Base-by-base conservation (phyloP, 2,329 filamentous ascomycete genomes). In the Claviceps sp. region DNA sequence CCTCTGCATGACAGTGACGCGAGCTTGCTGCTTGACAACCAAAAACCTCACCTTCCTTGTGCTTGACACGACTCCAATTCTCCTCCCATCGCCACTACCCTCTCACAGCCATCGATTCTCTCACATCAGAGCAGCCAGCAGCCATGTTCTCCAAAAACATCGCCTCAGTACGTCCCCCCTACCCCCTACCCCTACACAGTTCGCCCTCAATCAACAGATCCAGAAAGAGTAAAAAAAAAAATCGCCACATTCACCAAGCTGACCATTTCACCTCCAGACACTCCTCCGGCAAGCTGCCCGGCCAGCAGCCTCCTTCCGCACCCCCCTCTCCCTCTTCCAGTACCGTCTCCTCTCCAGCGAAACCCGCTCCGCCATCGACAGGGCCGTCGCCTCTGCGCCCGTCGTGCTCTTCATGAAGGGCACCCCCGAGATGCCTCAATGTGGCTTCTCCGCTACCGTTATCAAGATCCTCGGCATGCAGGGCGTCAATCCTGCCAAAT, bases 361-460 rank as follows among this genome's bases (percentile, higher is more conserved):
- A 64, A 93, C 87, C 11, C 82, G 79, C 55, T 71, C 80, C 40
- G 89, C 90, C 26, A 98, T 98, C 62, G 88, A 96, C 68, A 88
- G 89, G 67, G 91, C 91, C 36, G 84, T 98, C 16, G 76, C 73
- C 23, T 90, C 89, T 1, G 86, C 90, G 0, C 91, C 91, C 2
- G 91, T 98, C 0, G 93, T 98, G 1, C 77, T 98, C 52, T 98
- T 98, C 76, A 98, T 98, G 93, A 98, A 98, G 75, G 93, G 93
- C 54, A 97, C 93, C 1, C 93, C 93, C 53, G 90, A 96, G 72
- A 88, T 82, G 55, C 93, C 93, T 20, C 90, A 96, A 69, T 98
- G 93, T 71, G 93, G 93, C 45, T 98, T 96, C 76, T 97, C 91
- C 53, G 82, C 90, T 61, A 91, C 91, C 51, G 88, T 80, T 66